A percentile compares a stretch with the other conserved stretches of the same genome.
Evolutionary conservation across 1,284 basidiomycete species (phyloP).

Genomic region (Erythrobasidium hasegawianum): DNA sequence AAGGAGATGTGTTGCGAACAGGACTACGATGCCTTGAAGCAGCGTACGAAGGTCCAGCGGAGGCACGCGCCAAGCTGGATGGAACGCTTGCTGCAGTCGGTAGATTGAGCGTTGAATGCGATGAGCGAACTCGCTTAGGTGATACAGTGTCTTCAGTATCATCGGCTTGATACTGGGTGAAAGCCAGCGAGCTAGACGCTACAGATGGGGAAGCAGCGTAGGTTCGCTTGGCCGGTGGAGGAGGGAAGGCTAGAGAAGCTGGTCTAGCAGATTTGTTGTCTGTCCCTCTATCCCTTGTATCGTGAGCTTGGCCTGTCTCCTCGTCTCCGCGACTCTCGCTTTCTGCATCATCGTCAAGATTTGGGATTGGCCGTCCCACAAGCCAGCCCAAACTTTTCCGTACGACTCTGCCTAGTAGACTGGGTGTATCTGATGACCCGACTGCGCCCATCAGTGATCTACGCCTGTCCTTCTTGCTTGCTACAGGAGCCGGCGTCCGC

Average conservation of each 20-base stretch:
- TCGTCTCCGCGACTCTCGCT: slow-evolving; percentile 8
- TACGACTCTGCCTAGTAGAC: neutral
- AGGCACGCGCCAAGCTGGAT: slow-evolving; percentile 3
- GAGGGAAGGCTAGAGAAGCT: neutral
- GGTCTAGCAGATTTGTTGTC: neutral
- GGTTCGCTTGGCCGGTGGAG: neutral
- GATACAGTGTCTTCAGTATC: slow-evolving; percentile 5
- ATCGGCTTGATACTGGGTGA: neutral
- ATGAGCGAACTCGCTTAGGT: slow-evolving; percentile 12
- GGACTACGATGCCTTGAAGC: slow-evolving; percentile 1
- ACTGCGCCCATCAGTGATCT: slow-evolving; percentile 4
- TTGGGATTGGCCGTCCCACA: neutral
- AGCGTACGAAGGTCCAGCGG: neutral
- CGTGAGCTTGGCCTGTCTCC: neutral
- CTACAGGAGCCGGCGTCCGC: neutral
- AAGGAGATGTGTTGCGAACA: neutral
- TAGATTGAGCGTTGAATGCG: slow-evolving; percentile 27
- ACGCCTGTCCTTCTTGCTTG: slow-evolving; percentile 13
- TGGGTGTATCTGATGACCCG: neutral
- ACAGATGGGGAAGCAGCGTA: slow-evolving; percentile 2
- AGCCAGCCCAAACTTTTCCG: slow-evolving; percentile 13
- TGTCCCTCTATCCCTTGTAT: neutral
- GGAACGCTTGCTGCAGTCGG: slow-evolving; percentile 7
- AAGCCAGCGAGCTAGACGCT: neutral
- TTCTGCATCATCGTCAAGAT: neutral